Evolutionary conservation across 192 early-diverging fungal genomes (phyloP).

Genomic region (Linnemannia schmuckeri): DNA sequence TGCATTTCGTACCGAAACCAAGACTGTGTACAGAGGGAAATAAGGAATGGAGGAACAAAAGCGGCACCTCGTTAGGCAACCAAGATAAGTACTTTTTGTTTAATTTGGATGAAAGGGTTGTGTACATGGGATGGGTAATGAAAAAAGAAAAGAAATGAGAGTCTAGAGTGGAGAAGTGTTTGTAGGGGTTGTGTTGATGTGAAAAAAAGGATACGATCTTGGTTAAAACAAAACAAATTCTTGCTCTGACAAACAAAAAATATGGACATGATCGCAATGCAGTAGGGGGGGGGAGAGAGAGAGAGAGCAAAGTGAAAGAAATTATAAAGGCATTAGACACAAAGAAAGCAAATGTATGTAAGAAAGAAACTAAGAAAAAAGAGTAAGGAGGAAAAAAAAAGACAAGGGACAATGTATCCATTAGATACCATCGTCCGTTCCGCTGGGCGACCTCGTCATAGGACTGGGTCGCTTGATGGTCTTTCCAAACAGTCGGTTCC

Average conservation of each 20-base stretch:
- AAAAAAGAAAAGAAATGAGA: neutral
- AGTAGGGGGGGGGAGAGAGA: neutral
- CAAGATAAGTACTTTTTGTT: neutral
- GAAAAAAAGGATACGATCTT: neutral
- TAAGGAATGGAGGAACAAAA: neutral
- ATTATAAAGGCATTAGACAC: neutral
- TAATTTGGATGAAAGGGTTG: neutral
- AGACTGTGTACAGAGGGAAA: neutral
- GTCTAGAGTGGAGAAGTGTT: neutral
- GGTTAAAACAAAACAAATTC: neutral
- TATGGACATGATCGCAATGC: neutral
- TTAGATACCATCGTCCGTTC: constrained; percentile 18
- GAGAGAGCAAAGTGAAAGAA: neutral
- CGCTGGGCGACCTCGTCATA: constrained; percentile 28
- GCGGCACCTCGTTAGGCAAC: neutral
- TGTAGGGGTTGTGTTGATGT: neutral
- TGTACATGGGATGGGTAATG: neutral
- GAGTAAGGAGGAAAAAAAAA: too few species aligned
- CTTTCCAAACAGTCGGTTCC: constrained; percentile 66
- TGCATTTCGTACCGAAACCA: neutral
- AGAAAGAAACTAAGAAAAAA: neutral
- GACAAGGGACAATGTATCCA: neutral
- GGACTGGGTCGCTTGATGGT: constrained; percentile 27
- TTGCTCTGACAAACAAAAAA: neutral
- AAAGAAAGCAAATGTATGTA: neutral